Conservation (phyloP, 805 yeast species). For the Candida fluviatilis region DNA sequence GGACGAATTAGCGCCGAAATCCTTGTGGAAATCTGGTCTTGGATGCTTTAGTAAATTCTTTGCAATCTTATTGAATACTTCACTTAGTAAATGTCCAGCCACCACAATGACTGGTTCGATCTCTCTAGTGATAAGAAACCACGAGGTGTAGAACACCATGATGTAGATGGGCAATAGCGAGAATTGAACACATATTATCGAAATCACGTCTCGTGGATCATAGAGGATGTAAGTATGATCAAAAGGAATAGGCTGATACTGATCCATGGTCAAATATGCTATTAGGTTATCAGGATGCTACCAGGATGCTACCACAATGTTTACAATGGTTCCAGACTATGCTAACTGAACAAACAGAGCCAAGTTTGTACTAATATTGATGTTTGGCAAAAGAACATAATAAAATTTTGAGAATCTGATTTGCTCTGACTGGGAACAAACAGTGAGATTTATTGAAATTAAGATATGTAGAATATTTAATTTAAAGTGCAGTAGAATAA, state of each 20-base stretch:
- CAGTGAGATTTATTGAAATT: no score
- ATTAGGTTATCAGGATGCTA: no score
- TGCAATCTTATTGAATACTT: constrained; percentile 62
- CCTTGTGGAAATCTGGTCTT: constrained; percentile 60
- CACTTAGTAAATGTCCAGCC: constrained; percentile 80
- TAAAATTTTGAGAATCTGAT: no score
- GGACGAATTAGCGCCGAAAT: constrained; percentile 39
- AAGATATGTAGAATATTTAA: no score
- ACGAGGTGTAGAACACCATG: constrained; percentile 73
- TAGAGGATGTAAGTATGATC: constrained; percentile 85
- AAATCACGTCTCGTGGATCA: constrained; percentile 58
- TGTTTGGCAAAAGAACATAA: no score
- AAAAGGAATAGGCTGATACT: constrained; percentile 51
- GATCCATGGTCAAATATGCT: not conserved
- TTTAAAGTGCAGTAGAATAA: no score
- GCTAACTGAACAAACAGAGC: no score
- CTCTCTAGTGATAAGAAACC: constrained; percentile 81
- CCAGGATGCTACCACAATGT: no score
- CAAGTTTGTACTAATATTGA: no score
- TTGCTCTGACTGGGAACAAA: no score
- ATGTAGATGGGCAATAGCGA: constrained; percentile 79
- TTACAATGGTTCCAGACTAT: no score
- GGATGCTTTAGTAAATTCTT: constrained; percentile 65
- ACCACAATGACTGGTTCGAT: constrained; percentile 80
- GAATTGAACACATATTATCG: constrained; percentile 61